A percentile compares a stretch with the other conserved stretches of the same genome.
These are phyloP conservation scores for Kwoniella sp. DNA, from an alignment of 768 basidiomycete species.

Conservation along the genomic window DNA sequence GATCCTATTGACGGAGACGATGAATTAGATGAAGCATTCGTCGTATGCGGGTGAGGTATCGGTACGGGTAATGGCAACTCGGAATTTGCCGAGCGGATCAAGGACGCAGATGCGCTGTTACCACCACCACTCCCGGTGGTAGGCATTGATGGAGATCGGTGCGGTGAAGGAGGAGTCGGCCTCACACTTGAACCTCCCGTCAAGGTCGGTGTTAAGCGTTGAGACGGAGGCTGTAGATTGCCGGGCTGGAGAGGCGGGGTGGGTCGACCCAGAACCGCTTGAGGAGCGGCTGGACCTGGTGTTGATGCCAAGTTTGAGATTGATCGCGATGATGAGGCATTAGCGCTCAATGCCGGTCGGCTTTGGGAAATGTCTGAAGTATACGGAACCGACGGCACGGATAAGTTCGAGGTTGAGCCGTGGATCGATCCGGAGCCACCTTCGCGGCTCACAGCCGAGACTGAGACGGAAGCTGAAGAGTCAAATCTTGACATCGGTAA, in stretches of 20 bases:
- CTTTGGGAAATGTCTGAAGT: neutral
- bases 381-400: neutral
- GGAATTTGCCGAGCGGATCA: neutral
- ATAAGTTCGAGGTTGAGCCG: neutral
- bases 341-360: neutral
- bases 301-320: neutral
- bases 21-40: neutral
- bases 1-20: neutral
- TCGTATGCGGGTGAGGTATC: neutral
- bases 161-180: neutral
- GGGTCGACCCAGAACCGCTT: constrained; percentile 12
- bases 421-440: neutral
- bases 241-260: constrained; percentile 6
- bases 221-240: neutral
- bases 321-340: neutral
- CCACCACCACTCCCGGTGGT: neutral
- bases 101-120: neutral
- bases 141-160: constrained; percentile 4
- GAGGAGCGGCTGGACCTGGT: constrained; percentile 6
- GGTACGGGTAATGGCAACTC: neutral
- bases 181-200: neutral
- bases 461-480: constrained; percentile 6
- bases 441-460: neutral
- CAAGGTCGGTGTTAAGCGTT: neutral
- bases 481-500: constrained; percentile 18